A percentile compares a stretch with the other conserved stretches of the same genome.
phyloP scores from a whole-genome alignment of 192 early-diverging fungal species.

The Haplosporangium gracile region DNA sequence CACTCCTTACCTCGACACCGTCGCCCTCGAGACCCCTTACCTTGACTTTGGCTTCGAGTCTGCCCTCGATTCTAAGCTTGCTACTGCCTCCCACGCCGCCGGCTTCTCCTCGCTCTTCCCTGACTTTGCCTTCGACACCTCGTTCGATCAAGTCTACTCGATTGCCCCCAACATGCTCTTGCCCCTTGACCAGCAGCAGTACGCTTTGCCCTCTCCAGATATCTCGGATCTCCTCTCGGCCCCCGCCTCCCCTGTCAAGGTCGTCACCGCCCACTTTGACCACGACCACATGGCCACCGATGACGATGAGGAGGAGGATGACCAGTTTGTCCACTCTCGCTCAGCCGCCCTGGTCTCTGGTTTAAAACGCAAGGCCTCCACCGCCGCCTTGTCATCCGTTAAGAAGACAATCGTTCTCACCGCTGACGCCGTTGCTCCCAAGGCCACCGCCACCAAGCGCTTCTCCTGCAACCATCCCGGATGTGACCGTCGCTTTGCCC shows the following conservation, averaged over 20 bases:
- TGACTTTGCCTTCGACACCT: slow-evolving; percentile 27
- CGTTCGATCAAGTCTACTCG: slow-evolving; percentile 14
- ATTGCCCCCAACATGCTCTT: slow-evolving; percentile 46
- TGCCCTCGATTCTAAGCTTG: slow-evolving; percentile 19
- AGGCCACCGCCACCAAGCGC: slow-evolving; percentile 53
- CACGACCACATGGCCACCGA: slow-evolving; percentile 5
- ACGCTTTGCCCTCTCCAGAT: not conserved
- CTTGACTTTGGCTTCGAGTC: slow-evolving; percentile 24
- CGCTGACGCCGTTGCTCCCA: not conserved
- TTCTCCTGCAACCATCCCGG: slow-evolving; percentile 64
- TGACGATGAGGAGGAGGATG: slow-evolving; percentile 29
- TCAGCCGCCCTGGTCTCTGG: slow-evolving; percentile 49
- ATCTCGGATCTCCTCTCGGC: slow-evolving; percentile 18
- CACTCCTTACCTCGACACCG: slow-evolving; percentile 40
- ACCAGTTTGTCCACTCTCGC: slow-evolving; percentile 41
- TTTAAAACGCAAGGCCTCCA: slow-evolving; percentile 44
- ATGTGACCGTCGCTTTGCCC: slow-evolving; percentile 71
- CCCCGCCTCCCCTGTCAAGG: slow-evolving; percentile 25
- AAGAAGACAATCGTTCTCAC: slow-evolving; percentile 19
- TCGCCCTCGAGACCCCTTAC: slow-evolving; percentile 16
- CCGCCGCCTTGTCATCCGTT: not conserved
- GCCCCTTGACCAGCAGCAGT: slow-evolving; percentile 2
- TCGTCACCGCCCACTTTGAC: slow-evolving; percentile 10
- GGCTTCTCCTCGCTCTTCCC: slow-evolving; percentile 31
- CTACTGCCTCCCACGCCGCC: not conserved